Percentiles rank a stretch among this genome's conserved stretches.
phyloP scores from a whole-genome alignment of 768 basidiomycete species.

The Serendipita sp. region DNA sequence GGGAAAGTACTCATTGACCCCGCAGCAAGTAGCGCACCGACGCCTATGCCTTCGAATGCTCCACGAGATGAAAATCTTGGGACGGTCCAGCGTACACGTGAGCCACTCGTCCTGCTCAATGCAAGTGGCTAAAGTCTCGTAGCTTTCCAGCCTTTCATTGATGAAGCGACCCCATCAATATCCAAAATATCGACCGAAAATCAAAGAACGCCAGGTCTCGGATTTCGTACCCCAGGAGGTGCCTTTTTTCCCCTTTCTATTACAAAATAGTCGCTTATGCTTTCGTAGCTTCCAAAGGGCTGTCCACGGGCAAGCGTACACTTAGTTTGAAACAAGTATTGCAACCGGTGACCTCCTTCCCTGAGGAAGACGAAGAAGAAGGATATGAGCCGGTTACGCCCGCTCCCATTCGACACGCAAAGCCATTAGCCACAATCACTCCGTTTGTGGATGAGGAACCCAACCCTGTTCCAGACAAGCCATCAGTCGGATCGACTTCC shows the following conservation, averaged over 20 bases:
- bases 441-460: conserved; percentile 1
- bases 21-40: not conserved
- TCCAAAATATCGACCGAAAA: not conserved
- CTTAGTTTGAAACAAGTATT: conserved; percentile 9
- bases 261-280: not conserved
- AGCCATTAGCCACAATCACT: conserved; percentile 6
- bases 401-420: not conserved
- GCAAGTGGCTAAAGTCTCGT: not conserved
- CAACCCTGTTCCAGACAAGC: not conserved
- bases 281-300: not conserved
- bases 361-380: conserved; percentile 18
- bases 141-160: conserved; percentile 57
- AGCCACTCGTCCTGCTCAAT: not conserved
- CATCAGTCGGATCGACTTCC: no score
- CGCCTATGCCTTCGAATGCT: not conserved
- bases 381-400: not conserved
- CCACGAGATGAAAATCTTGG: not conserved
- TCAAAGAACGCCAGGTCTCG: not conserved
- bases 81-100: not conserved
- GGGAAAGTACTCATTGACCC: not conserved
- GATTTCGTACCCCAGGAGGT: conserved; percentile 2
- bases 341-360: conserved; percentile 10
- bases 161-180: conserved; percentile 31
- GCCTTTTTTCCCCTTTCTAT: not conserved
- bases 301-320: conserved; percentile 8